Percentiles rank a stretch among this genome's conserved stretches.
phyloP scores from a whole-genome alignment of 2,329 filamentous ascomycete genomes.

The Ophiostoma himal-ulmi region DNA sequence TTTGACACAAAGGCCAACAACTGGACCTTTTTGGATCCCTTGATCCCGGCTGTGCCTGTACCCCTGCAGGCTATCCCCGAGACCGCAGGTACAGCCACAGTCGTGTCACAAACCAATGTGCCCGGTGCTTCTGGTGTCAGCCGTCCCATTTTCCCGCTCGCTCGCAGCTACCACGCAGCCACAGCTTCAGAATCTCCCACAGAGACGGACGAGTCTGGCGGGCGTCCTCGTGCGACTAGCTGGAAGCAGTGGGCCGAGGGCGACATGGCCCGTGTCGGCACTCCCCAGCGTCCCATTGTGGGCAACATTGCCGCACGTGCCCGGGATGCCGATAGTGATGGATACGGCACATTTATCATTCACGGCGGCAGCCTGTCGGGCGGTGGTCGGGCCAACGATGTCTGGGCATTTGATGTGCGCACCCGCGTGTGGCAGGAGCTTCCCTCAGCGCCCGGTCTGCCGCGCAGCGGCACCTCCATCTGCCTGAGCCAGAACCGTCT shows the following conservation, averaged over 20 bases:
- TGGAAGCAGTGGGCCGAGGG: constrained; percentile 54
- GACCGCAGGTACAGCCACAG: not conserved
- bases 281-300: constrained; percentile 54
- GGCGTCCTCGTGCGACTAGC: constrained; percentile 37
- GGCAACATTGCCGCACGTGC: constrained; percentile 53
- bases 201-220: constrained; percentile 28
- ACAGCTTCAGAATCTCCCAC: constrained; percentile 39
- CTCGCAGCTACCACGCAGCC: constrained; percentile 66
- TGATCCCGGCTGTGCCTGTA: constrained; percentile 36
- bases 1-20: constrained; percentile 59
- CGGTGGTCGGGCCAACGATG: constrained; percentile 58
- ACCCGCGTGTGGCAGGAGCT: constrained; percentile 62
- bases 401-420: constrained; percentile 71
- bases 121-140: constrained; percentile 24
- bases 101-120: not conserved
- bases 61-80: not conserved
- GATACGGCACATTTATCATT: constrained; percentile 64
- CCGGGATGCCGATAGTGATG: constrained; percentile 55
- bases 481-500: constrained; percentile 56
- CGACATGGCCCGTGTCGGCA: constrained; percentile 49
- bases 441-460: constrained; percentile 59
- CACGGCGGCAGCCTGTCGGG: constrained; percentile 67
- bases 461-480: constrained; percentile 62
- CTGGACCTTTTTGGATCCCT: constrained; percentile 63
- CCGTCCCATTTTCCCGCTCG: constrained; percentile 46